Conservation (phyloP, 805 yeast genomes). For the Diddensiella santjacobensis region DNA sequence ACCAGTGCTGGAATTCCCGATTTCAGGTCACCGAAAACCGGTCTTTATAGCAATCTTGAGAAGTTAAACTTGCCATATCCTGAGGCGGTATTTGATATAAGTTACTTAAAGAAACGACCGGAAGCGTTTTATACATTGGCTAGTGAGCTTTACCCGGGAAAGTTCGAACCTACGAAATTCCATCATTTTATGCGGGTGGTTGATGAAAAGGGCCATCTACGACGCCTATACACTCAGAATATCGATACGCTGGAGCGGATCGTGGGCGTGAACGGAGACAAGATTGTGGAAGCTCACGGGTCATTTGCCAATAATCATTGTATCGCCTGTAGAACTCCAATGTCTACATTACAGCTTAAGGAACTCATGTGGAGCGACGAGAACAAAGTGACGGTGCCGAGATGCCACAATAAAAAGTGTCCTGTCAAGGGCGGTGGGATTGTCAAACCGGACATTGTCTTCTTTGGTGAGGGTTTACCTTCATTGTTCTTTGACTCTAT, state of each 20-base stretch:
- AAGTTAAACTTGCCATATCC: constrained; percentile 79
- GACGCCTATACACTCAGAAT: constrained; percentile 84
- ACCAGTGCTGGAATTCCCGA: constrained; percentile 95
- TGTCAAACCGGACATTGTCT: constrained; percentile 91
- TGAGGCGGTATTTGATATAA: constrained; percentile 93
- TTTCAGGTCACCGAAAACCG: constrained; percentile 83
- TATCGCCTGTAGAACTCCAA: constrained; percentile 61
- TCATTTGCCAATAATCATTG: constrained; percentile 85
- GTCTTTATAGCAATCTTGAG: constrained; percentile 68
- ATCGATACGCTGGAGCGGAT: constrained; percentile 87
- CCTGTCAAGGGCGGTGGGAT: constrained; percentile 55
- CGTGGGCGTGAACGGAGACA: constrained; percentile 66
- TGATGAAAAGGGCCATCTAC: constrained; percentile 57
- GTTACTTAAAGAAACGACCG: constrained; percentile 70
- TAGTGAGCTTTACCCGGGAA: constrained; percentile 82
- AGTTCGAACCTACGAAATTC: constrained; percentile 76
- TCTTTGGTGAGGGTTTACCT: constrained; percentile 90
- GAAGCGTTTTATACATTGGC: constrained; percentile 82
- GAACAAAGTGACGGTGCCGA: constrained; percentile 29
- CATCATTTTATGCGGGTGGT: constrained; percentile 68
- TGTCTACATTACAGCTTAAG: constrained; percentile 35
- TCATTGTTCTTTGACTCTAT: constrained; percentile 59
- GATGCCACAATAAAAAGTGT: constrained; percentile 40
- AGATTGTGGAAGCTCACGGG: constrained; percentile 89
- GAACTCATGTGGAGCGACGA: constrained; percentile 19